Evolutionary conservation across 1,284 basidiomycete species (phyloP).

Genomic region (Microbotryum intermedium): DNA sequence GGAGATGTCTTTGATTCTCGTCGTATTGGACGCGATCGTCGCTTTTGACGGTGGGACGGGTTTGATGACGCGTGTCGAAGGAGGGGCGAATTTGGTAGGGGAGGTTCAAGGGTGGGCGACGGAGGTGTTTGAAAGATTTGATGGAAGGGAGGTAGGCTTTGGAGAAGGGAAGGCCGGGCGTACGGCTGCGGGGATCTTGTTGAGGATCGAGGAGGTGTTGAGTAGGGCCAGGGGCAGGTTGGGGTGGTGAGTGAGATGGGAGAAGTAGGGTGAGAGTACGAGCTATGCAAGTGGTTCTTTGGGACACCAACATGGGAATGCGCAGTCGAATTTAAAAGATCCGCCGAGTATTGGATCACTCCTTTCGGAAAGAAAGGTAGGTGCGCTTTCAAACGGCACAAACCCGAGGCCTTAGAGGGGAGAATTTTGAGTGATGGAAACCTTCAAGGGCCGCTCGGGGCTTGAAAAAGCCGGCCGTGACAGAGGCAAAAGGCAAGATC

Average conservation of each 20-base stretch:
- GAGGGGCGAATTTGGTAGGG: slow-evolving; percentile 55
- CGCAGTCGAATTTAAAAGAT: too few relatives aligned
- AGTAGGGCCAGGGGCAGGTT: slow-evolving; percentile 66
- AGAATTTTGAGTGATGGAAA: too few relatives aligned
- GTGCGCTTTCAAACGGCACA: too few relatives aligned
- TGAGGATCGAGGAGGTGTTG: slow-evolving; percentile 68
- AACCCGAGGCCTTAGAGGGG: too few relatives aligned
- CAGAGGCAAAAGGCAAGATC: too few relatives aligned
- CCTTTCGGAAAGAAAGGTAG: too few relatives aligned
- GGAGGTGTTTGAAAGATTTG: slow-evolving; percentile 56
- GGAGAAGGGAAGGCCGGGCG: slow-evolving; percentile 58
- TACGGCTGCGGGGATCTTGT: slow-evolving; percentile 65
- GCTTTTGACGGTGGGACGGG: slow-evolving; percentile 67
- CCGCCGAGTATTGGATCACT: too few relatives aligned
- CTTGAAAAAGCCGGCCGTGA: too few relatives aligned
- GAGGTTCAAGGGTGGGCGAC: slow-evolving; percentile 72
- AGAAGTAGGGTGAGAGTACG: too few relatives aligned
- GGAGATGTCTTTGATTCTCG: slow-evolving; percentile 65
- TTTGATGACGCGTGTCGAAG: slow-evolving; percentile 50
- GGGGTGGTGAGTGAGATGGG: slow-evolving; percentile 34
- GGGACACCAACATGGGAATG: too few relatives aligned
- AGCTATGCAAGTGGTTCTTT: too few relatives aligned
- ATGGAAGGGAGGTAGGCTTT: slow-evolving; percentile 49
- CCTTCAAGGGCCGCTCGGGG: too few relatives aligned
- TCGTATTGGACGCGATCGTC: slow-evolving; percentile 63